phyloP scores from a whole-genome alignment of 78 protist species.

The Dictyostelium discoideum region DNA sequence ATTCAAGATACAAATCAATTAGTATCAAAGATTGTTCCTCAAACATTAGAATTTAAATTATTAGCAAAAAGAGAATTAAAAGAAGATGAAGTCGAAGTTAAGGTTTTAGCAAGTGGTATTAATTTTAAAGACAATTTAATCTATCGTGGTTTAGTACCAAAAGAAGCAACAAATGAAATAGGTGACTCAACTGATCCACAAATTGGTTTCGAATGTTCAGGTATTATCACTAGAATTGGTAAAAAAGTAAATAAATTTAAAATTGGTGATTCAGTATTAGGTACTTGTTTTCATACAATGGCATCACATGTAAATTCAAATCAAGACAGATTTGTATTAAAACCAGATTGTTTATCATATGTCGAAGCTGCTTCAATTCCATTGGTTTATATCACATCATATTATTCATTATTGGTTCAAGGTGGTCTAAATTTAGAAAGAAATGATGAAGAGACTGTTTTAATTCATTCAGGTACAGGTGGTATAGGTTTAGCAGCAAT shows the following conservation, averaged over 20 bases:
- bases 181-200: neutral
- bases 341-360: neutral
- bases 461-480: constrained; percentile 61
- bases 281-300: neutral
- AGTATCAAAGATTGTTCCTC: too few species aligned
- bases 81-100: too few species aligned
- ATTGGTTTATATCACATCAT: constrained; percentile 60
- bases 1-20: too few species aligned
- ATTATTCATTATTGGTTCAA: constrained; percentile 20
- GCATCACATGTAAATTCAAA: constrained; percentile 1
- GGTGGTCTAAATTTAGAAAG: constrained; percentile 8
- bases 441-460: constrained; percentile 54
- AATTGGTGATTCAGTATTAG: constrained; percentile 52
- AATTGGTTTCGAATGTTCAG: constrained; percentile 66
- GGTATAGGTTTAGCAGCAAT: constrained; percentile 81
- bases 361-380: constrained; percentile 44
- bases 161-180: too few species aligned
- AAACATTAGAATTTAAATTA: too few species aligned
- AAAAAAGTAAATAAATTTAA: neutral
- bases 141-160: too few species aligned
- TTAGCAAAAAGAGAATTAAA: too few species aligned
- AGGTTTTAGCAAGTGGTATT: too few species aligned
- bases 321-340: constrained; percentile 22
- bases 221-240: constrained; percentile 33
- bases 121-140: too few species aligned